Conservation (phyloP, 148 eudicot genomes). For the Rhododendron henanense region DNA sequence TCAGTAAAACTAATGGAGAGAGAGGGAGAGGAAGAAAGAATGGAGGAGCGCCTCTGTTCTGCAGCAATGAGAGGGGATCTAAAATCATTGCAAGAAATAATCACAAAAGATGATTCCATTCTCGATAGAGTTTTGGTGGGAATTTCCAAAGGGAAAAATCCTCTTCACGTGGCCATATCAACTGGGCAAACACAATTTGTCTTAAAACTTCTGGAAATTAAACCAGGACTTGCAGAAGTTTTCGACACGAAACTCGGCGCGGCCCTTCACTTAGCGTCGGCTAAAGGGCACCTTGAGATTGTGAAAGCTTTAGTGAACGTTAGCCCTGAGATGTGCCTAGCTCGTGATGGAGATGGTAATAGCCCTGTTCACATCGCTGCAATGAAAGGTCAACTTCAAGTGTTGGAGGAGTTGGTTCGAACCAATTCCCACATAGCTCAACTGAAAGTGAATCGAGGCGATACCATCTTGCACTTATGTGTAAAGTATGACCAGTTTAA, state of each 20-base stretch:
- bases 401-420: conserved; percentile 17
- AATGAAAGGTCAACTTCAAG: conserved; percentile 17
- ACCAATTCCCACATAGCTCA: conserved; percentile 17
- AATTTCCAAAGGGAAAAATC: too few species aligned
- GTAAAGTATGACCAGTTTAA: conserved; percentile 13
- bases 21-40: too few species aligned
- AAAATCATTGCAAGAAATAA: too few species aligned
- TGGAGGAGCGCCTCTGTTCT: too few species aligned
- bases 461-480: conserved; percentile 30
- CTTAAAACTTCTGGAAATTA: neutral
- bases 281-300: conserved; percentile 28
- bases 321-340: neutral
- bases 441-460: conserved; percentile 10
- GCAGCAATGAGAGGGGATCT: too few species aligned
- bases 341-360: conserved; percentile 25
- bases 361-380: conserved; percentile 42
- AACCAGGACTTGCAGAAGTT: neutral
- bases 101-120: too few species aligned
- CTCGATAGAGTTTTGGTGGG: too few species aligned
- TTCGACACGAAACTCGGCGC: neutral
- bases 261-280: conserved; percentile 31
- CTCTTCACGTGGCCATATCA: too few species aligned
- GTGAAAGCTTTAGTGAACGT: conserved; percentile 9
- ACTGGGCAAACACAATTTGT: neutral
- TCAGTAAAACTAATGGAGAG: too few species aligned